Evolutionary conservation across 2,329 filamentous ascomycete species (phyloP), one percentile per base, ranked within the genome.

Genomic region (Phyllosticta paracitricarpa): DNA sequence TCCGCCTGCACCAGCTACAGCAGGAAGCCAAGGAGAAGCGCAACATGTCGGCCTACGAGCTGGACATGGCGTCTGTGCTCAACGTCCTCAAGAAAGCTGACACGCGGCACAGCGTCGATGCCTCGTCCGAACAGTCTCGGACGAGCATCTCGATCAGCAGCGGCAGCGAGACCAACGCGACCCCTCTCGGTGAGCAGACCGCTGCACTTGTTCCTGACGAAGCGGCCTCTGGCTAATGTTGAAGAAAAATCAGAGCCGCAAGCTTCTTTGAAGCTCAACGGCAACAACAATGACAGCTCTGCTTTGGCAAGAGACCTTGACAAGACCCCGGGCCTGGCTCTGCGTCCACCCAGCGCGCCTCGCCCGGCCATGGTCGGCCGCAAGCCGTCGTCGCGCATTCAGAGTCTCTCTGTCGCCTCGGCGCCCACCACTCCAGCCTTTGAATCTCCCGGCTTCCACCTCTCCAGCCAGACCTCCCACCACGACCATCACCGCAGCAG

Each of bases 61-160:
- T 61, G 22, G 60, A 61, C 35, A 61, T 61, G 60, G 60, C 60
- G 5, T 61, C 60, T 19, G 60, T 61, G 2, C 56, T 61, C 30
- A 61, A 61, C 40, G 60, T 61, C 51, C 60, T 61, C 51, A 58
- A 55, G 24, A 58, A 54, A 14, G 60, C 60, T 55, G 60, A 61
- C n/a, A 61, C 48, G 4, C 51, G 60, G 17, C 60, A 61, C 28
- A 61, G 59, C 54, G 52, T 54, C 51, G 59, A 61, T 35, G 54
- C 19, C 22, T 55, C 53, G 53, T 61, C 59, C 40, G 59, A 61
- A 40, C 58, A 56, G 30, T 61, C 54, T 54, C 54, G 59, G 28
- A 57, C 56, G 28, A 61, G 59, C 59, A 54, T 61, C 28, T 24
- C 59, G 35, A 30, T 56, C n/a, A 61, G 54, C 59, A 54, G 54